Evolutionary conservation across 345 rosid species (phyloP).

Genomic region (Triadica sebifera): DNA sequence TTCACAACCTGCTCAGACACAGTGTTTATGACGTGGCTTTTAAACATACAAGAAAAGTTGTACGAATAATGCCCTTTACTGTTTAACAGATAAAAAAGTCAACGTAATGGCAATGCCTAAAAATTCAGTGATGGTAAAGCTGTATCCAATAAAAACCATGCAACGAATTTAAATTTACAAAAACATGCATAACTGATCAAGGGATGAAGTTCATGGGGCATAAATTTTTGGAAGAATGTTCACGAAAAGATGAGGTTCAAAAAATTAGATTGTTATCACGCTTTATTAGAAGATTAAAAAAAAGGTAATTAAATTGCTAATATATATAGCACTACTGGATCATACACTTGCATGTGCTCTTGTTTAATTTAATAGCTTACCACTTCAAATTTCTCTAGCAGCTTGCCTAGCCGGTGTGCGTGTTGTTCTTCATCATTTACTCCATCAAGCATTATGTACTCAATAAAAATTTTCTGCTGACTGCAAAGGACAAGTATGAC

Average conservation of each 20-base stretch:
- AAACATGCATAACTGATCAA: neutral
- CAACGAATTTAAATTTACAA: no score
- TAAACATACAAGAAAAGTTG: no score
- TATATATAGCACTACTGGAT: no score
- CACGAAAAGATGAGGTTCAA: neutral
- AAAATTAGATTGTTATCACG: neutral
- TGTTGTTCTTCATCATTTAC: constrained; percentile 86
- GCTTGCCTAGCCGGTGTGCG: constrained; percentile 73
- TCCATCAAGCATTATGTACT: constrained; percentile 95
- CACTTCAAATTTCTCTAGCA: constrained; percentile 84
- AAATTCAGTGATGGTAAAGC: neutral
- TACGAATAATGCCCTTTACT: neutral
- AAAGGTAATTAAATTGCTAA: no score
- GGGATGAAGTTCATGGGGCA: neutral
- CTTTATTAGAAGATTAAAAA: no score
- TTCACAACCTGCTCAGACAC: constrained; percentile 65
- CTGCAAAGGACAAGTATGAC: constrained; percentile 29
- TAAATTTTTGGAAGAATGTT: neutral
- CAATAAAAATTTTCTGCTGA: constrained; percentile 77
- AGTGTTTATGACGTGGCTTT: neutral
- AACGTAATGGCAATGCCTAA: no score
- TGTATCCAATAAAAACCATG: no score
- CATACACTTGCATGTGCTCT: no score
- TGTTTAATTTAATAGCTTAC: constrained; percentile 35
- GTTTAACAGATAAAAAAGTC: neutral